Percentiles rank a stretch among this genome's conserved stretches.
Conservation (phyloP, 2,329 filamentous ascomycete genomes). For the Pseudogymnoascus sp. region DNA sequence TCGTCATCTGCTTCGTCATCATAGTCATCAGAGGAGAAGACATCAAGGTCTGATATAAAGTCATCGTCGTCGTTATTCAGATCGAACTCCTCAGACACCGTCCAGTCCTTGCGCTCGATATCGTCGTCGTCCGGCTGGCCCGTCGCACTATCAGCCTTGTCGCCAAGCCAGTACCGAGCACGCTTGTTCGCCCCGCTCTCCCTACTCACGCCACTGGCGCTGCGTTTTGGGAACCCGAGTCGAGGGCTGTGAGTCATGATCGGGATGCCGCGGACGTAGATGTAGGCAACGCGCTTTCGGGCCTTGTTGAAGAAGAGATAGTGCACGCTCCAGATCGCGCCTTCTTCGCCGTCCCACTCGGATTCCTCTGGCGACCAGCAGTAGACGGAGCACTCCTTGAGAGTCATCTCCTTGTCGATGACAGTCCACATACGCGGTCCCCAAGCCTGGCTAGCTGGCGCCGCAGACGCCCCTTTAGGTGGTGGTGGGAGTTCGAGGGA, state of each 20-base stretch:
- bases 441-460: slow-evolving; percentile 56
- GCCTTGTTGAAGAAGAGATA: slow-evolving; percentile 98
- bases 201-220: slow-evolving; percentile 20
- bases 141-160: slow-evolving; percentile 40
- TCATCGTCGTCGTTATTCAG: slow-evolving; percentile 40
- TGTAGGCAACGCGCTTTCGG: slow-evolving; percentile 84
- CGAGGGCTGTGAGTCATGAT: slow-evolving; percentile 58
- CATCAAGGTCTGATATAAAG: slow-evolving; percentile 40
- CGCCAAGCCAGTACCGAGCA: slow-evolving; percentile 80
- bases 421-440: slow-evolving; percentile 84
- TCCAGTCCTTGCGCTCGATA: slow-evolving; percentile 17
- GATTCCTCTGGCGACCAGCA: slow-evolving; percentile 84
- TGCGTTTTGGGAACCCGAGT: slow-evolving; percentile 26
- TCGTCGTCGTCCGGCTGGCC: slow-evolving; percentile 38
- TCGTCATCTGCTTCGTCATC: slow-evolving; percentile 15
- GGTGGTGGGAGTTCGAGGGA: slow-evolving; percentile 31
- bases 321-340: slow-evolving; percentile 88
- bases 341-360: slow-evolving; percentile 84
- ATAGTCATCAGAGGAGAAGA: slow-evolving; percentile 33
- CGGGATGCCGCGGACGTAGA: slow-evolving; percentile 84
- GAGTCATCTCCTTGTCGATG: slow-evolving; percentile 89
- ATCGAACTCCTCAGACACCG: slow-evolving; percentile 39
- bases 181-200: slow-evolving; percentile 64
- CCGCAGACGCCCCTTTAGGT: slow-evolving; percentile 24
- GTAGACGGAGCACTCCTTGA: slow-evolving; percentile 83